Evolutionary conservation across 441 rosid genomes (phyloP).

Genomic region (Pelargonium australe): DNA sequence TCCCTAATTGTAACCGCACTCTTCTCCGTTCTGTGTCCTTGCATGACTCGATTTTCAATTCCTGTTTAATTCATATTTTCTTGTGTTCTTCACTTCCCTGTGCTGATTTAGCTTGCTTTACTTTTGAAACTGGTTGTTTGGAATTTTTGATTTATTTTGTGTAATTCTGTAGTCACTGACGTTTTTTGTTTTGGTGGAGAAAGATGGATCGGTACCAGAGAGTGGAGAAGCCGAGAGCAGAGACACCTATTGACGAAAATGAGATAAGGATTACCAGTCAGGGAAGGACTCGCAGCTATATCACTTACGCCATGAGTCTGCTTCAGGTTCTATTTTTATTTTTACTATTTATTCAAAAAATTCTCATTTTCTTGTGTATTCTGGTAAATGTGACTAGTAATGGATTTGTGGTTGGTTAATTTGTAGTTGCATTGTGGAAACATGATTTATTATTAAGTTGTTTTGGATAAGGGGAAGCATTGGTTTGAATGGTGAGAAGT

Average conservation of each 20-base stretch:
- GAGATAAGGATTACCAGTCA: constrained; percentile 94
- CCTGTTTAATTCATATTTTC: no score
- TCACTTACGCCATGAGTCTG: constrained; percentile 83
- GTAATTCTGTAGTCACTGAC: neutral
- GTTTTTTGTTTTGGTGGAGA: constrained; percentile 22
- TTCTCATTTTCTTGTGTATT: no score
- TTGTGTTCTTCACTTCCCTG: no score
- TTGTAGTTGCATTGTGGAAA: no score
- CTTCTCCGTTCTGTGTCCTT: neutral
- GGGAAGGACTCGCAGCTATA: constrained; percentile 84
- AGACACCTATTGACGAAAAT: constrained; percentile 76
- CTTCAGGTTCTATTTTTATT: constrained; percentile 42
- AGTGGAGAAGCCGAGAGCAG: constrained; percentile 82
- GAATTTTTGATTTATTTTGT: neutral
- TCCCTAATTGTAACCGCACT: neutral
- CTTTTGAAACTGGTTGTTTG: neutral
- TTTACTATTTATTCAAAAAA: neutral
- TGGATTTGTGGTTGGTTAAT: no score
- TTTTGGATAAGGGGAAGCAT: no score
- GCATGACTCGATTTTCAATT: neutral
- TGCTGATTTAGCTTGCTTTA: no score
- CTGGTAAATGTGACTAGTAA: no score
- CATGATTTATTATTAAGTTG: no score
- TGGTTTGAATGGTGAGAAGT: no score
- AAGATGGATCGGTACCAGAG: constrained; percentile 91